phyloP scores from a whole-genome alignment of 495 filamentous ascomycete species.

The Aspergillus affinis region DNA sequence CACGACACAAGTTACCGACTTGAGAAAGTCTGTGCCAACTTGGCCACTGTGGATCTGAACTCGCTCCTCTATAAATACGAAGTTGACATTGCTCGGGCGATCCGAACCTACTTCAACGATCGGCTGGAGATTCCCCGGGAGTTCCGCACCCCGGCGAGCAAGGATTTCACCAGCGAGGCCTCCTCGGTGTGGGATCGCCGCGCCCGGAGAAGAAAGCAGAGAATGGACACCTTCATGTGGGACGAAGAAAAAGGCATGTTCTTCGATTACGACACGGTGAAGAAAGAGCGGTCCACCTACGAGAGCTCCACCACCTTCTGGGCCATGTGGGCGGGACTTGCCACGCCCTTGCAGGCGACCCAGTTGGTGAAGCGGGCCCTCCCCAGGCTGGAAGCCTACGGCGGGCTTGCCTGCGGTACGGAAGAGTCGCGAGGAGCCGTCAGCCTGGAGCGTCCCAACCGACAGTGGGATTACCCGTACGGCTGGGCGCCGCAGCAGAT shows the following conservation, averaged over 20 bases:
- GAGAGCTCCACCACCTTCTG: slow-evolving; percentile 92
- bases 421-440: slow-evolving; percentile 79
- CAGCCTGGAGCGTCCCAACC: slow-evolving; percentile 79
- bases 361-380: slow-evolving; percentile 72
- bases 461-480: slow-evolving; percentile 98
- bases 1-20: slow-evolving; percentile 95
- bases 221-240: slow-evolving; percentile 90
- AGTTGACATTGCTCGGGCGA: slow-evolving; percentile 80
- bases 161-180: slow-evolving; percentile 64
- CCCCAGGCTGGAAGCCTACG: slow-evolving; percentile 80
- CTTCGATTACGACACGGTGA: slow-evolving; percentile 91
- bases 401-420: slow-evolving; percentile 87
- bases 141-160: slow-evolving; percentile 61
- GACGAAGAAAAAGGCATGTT: slow-evolving; percentile 88
- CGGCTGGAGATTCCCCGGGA: slow-evolving; percentile 73
- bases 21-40: slow-evolving; percentile 79
- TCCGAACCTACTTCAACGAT: slow-evolving; percentile 79
- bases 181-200: slow-evolving; percentile 88
- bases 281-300: slow-evolving; percentile 71
- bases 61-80: slow-evolving; percentile 95
- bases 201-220: slow-evolving; percentile 71
- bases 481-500: slow-evolving; percentile 99
- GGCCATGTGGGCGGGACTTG: slow-evolving; percentile 91
- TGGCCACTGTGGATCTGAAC: slow-evolving; percentile 93
- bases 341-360: slow-evolving; percentile 74